These are phyloP conservation scores for Edhazardia aedis DNA, from an alignment of 371 early-diverging fungal genomes.

Conservation along the genomic window DNA sequence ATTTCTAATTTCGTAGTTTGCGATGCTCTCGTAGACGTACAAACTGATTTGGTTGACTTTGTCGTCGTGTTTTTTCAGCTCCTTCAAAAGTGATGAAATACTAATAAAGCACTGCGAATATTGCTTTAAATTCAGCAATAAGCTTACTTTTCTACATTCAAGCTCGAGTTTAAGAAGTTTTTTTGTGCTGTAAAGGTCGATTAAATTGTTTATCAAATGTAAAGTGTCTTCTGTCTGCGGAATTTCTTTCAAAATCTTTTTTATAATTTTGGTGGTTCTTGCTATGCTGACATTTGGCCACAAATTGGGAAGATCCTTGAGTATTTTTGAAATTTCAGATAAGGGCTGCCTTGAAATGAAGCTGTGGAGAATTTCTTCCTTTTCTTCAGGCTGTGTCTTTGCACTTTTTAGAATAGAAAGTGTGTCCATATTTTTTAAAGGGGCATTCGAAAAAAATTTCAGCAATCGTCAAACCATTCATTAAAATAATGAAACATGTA, in stretches of 20 bases:
- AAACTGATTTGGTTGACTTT: slow-evolving; percentile 38
- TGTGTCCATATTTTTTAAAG: too few species aligned
- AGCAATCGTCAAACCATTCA: too few species aligned
- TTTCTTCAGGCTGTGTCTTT: too few species aligned
- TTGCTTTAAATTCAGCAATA: slow-evolving; percentile 22
- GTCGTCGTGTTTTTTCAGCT: slow-evolving; percentile 45
- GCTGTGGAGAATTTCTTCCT: too few species aligned
- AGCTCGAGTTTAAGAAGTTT: slow-evolving; percentile 42
- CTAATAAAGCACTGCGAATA: slow-evolving; percentile 32
- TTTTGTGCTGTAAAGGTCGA: slow-evolving; percentile 39
- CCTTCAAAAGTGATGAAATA: slow-evolving; percentile 29
- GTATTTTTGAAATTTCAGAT: too few species aligned
- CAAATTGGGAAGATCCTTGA: too few species aligned
- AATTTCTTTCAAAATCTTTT: slow-evolving; percentile 23
- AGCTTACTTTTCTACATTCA: slow-evolving; percentile 34
- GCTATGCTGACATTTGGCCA: slow-evolving; percentile 32
- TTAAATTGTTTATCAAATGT: slow-evolving; percentile 7
- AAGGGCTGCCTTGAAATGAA: too few species aligned
- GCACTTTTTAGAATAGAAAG: too few species aligned
- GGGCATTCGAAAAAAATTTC: too few species aligned
- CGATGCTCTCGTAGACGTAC: slow-evolving; percentile 44
- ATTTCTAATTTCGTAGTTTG: slow-evolving; percentile 42
- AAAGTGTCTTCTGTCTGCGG: slow-evolving; percentile 5
- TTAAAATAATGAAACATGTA: too few species aligned
- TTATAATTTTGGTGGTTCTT: slow-evolving; percentile 37